Conservation (phyloP, 164 flowering plant genomes). For the Nymphaea colorata region DNA sequence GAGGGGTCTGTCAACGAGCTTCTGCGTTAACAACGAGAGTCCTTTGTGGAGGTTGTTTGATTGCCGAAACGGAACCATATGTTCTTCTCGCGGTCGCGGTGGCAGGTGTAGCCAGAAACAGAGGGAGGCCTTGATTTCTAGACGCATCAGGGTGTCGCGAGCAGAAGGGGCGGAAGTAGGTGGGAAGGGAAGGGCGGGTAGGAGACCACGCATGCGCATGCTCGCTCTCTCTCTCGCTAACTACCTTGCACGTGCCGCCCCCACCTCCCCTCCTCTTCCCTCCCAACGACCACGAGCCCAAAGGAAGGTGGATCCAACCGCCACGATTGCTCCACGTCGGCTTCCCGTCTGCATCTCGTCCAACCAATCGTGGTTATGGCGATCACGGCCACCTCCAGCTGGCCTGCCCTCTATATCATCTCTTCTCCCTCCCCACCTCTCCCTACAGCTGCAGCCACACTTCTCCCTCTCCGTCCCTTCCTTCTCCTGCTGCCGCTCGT, state of each 20-base stretch:
- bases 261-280: neutral
- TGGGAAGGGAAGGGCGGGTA: no score
- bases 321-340: neutral
- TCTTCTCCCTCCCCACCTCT: neutral
- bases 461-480: neutral
- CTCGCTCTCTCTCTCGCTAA: neutral
- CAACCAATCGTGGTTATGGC: neutral
- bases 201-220: neutral
- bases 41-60: no score
- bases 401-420: neutral
- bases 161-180: no score
- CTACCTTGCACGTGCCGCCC: slow-evolving; percentile 2
- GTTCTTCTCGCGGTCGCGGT: no score
- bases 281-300: neutral
- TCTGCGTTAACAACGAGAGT: no score
- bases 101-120: no score
- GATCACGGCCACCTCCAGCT: neutral
- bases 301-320: slow-evolving; percentile 7
- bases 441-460: neutral
- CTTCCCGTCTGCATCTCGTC: neutral
- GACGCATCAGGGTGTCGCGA: no score
- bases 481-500: neutral
- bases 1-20: no score
- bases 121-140: no score
- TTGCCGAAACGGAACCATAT: no score